A percentile compares a stretch with the other conserved stretches of the same genome.
Evolutionary conservation across 768 basidiomycete genomes (phyloP).

Genomic region (Pseudohyphozyma bogoriensis): DNA sequence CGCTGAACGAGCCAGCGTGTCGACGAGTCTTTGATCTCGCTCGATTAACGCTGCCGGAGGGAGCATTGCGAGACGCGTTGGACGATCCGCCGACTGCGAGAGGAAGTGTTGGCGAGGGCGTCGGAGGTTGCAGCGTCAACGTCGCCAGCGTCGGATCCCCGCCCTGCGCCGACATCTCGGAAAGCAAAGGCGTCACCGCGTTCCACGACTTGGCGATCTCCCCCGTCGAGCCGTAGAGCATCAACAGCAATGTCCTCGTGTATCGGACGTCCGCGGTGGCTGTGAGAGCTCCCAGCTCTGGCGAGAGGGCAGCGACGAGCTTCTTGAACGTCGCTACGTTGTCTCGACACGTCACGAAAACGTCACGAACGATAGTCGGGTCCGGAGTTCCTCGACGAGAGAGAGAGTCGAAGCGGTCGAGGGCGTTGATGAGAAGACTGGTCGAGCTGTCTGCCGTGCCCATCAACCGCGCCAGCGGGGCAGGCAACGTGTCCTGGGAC

Average conservation of each 20-base stretch:
- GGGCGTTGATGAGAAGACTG: conserved; percentile 68
- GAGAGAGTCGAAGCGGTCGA: conserved; percentile 82
- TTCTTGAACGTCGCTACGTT: conserved; percentile 74
- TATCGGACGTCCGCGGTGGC: conserved; percentile 73
- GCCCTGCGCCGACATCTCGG: conserved; percentile 57
- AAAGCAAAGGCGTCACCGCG: conserved; percentile 58
- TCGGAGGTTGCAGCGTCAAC: conserved; percentile 30
- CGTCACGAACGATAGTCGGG: conserved; percentile 57
- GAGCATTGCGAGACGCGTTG: not conserved
- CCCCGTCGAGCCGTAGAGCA: conserved; percentile 77
- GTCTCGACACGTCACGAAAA: conserved; percentile 75
- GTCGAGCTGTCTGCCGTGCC: conserved; percentile 75
- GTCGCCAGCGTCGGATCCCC: conserved; percentile 33
- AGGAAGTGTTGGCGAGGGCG: conserved; percentile 19
- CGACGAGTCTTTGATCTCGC: conserved; percentile 18
- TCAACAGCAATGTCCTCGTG: conserved; percentile 70
- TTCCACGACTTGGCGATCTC: conserved; percentile 84
- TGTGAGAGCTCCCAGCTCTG: conserved; percentile 69
- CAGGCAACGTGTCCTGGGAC: conserved; percentile 69
- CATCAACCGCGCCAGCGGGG: conserved; percentile 70
- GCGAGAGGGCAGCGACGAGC: conserved; percentile 67
- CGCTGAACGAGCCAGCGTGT: conserved; percentile 33
- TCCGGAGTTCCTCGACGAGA: conserved; percentile 60
- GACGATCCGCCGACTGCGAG: too few relatives aligned
- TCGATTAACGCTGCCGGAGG: conserved; percentile 4